Conservation (phyloP, 345 rosid species). For the Psidium friedrichsthalianum region DNA sequence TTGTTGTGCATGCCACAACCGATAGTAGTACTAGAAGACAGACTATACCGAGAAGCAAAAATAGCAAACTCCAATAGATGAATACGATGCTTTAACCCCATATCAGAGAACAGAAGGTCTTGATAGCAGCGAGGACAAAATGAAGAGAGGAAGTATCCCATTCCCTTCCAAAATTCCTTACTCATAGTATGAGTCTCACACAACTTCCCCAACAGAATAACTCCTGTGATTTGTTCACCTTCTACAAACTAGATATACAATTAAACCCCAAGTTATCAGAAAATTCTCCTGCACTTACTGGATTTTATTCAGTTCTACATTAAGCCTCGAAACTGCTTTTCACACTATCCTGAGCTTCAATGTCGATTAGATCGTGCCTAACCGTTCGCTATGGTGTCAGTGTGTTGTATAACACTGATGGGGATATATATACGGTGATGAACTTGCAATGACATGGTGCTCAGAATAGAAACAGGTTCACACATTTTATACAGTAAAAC, state of each 20-base stretch:
- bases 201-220: background rate
- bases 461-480: background rate
- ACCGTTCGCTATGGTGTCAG: background rate
- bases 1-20: background rate
- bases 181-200: background rate
- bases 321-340: background rate
- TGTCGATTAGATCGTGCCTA: background rate
- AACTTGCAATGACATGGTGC: background rate
- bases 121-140: background rate
- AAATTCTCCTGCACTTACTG: background rate
- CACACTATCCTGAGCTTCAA: background rate
- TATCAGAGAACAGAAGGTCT: background rate
- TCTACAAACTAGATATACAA: background rate
- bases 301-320: background rate
- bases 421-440: background rate
- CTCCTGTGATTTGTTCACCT: background rate
- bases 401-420: background rate
- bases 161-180: background rate
- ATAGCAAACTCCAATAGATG: background rate
- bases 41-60: background rate
- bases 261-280: background rate
- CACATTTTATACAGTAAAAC: background rate
- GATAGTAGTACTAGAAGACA: background rate
- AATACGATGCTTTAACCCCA: background rate
- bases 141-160: background rate